phyloP scores from a whole-genome alignment of 495 filamentous ascomycete species.

The Penicillium cinerascens region DNA sequence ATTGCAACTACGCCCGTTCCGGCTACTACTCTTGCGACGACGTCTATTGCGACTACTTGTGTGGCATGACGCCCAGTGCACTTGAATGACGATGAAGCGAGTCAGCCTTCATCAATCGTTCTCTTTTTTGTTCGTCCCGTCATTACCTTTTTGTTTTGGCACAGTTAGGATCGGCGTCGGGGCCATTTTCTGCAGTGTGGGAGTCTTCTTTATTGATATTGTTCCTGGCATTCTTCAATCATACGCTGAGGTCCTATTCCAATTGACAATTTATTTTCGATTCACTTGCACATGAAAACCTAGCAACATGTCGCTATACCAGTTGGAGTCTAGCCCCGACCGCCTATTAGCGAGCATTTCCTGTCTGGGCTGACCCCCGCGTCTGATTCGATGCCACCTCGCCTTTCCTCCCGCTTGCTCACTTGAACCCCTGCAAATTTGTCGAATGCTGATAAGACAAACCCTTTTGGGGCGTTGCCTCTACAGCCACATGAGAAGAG shows the following conservation, averaged over 20 bases:
- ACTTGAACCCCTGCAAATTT: conserved; percentile 1
- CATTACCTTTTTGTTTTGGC: no score
- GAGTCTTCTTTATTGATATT: background rate
- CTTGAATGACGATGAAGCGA: background rate
- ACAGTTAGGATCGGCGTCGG: no score
- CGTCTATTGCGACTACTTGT: background rate
- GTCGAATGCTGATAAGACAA: background rate
- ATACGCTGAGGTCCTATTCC: background rate
- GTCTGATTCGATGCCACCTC: background rate
- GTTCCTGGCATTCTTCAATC: background rate
- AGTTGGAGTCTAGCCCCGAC: background rate
- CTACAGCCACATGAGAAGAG: background rate
- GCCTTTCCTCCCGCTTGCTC: background rate
- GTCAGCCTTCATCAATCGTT: no score
- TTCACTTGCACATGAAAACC: background rate
- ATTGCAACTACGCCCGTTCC: background rate
- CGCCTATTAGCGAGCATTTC: conserved; percentile 1
- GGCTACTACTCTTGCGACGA: no score
- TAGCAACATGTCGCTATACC: background rate
- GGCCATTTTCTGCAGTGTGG: no score
- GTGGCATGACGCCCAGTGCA: background rate
- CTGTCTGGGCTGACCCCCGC: background rate
- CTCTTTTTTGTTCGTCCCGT: no score
- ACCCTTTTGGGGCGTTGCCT: background rate
- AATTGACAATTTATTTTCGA: background rate